A percentile compares a stretch with the other conserved stretches of the same genome.
phyloP scores from a whole-genome alignment of 345 rosid genomes.

The Acer campestre region DNA sequence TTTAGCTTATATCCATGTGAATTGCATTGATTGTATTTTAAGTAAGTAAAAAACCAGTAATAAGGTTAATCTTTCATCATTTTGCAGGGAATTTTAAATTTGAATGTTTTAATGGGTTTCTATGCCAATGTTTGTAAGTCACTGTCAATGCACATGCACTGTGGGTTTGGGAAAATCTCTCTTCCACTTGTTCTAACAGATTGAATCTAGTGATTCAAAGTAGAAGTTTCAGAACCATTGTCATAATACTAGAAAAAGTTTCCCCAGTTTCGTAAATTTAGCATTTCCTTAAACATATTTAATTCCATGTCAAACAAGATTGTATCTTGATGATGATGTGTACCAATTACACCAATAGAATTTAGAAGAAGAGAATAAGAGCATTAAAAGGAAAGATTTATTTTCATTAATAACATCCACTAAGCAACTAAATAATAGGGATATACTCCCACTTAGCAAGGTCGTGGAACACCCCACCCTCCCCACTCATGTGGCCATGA shows the following conservation, averaged over 20 bases:
- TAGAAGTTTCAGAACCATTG: neutral
- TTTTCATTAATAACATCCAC: no score
- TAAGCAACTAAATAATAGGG: no score
- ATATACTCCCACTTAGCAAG: no score
- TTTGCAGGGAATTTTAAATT: neutral
- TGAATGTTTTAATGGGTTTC: slow-evolving; percentile 15
- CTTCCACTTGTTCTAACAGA: neutral
- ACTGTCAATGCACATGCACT: neutral
- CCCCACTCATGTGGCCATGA: no score
- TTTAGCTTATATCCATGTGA: neutral
- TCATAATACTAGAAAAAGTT: neutral
- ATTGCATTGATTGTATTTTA: neutral
- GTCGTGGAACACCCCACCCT: no score
- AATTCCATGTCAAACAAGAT: neutral
- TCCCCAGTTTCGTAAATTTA: neutral
- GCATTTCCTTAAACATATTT: neutral
- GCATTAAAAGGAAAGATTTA: no score
- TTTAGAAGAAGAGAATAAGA: no score
- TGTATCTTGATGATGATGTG: neutral
- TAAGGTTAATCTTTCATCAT: neutral
- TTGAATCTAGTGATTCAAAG: neutral
- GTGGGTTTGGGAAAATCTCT: neutral
- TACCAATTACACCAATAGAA: no score
- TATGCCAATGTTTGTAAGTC: neutral
- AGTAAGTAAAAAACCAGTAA: no score